A percentile compares a stretch with the other conserved stretches of the same genome.
phyloP scores from a whole-genome alignment of 2,329 filamentous ascomycete genomes.

The Fonsecaea pedrosoi region DNA sequence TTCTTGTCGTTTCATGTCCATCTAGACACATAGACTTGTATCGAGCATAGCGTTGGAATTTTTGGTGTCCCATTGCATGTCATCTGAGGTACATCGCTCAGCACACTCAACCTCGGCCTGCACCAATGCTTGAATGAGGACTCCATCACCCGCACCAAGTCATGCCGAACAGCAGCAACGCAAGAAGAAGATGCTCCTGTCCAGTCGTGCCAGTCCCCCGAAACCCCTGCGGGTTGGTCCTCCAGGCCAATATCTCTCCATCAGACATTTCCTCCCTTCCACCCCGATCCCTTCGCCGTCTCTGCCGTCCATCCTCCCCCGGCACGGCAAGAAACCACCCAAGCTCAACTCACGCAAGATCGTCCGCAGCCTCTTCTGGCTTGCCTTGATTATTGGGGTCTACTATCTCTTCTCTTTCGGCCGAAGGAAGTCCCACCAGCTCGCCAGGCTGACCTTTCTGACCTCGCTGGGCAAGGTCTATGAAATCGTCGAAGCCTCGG shows the following conservation, averaged over 20 bases:
- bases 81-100: background rate
- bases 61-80: background rate
- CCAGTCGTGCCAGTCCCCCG: constrained; percentile 43
- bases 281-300: constrained; percentile 74
- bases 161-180: constrained; percentile 28
- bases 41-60: constrained; percentile 4
- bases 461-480: constrained; percentile 58
- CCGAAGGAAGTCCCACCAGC: constrained; percentile 41
- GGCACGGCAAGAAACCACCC: constrained; percentile 67
- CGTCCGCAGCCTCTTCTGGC: constrained; percentile 63
- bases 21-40: constrained; percentile 2
- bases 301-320: constrained; percentile 70
- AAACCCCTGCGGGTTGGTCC: constrained; percentile 35
- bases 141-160: constrained; percentile 19
- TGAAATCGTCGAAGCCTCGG: constrained; percentile 70
- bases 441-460: constrained; percentile 44
- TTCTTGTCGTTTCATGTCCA: background rate
- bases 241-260: constrained; percentile 29
- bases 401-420: constrained; percentile 53
- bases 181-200: constrained; percentile 44
- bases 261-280: constrained; percentile 51
- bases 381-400: constrained; percentile 58
- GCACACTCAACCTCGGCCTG: background rate
- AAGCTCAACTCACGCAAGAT: constrained; percentile 65
- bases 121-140: constrained; percentile 29